Evolutionary conservation across 2,329 filamentous ascomycete genomes (phyloP), one percentile per base, ranked within the genome.

Genomic region (Cladosporium sp.): DNA sequence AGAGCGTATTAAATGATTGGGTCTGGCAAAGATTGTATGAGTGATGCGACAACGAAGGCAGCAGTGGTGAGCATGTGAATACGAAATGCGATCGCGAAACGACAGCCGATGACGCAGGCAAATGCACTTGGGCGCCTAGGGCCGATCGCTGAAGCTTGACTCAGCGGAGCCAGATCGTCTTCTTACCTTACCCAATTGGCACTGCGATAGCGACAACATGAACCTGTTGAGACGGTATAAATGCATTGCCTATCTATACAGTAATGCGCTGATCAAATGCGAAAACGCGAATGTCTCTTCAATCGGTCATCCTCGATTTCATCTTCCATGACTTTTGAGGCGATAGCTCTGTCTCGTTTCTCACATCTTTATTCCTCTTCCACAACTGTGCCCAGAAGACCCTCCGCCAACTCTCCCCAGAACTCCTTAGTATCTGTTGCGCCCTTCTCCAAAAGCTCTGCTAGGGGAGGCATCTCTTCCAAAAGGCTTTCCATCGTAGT

Each of bases 391-490:
- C 19, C 25, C 19, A 48, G 25, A 13, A 50, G 33, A 30, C 33
- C 41, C 25, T 38, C 48, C 13, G 48, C 48, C 25, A 43, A 13
- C n/a, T 30, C 25, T n/a, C 30, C 15, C 48, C 48, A 50, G 16
- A 50, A 38, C 15, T 16, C 9, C 6, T n/a, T 32, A 6, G 32
- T 50, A 15, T 50, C 39, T 7, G 39, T 33, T 6, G 32, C 40
- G 7, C 16, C 25, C 25, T 33, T 43, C 16, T 43, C 39, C 3
- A 43, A 50, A 7, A 50, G 25, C 11, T 32, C 48, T 38, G 48
- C 32, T 11, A 50, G 39, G 16, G 39, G 7, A 22, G 48, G 48
- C 48, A 50, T 50, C 13, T 50, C 48, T 5, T 15, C 39, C 4
- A 50, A 27, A 6, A 22, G 11, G 4, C 29, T 22, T 12, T 30